These are phyloP conservation scores for Trichoderma semiorbis DNA, from an alignment of 2,329 filamentous ascomycete species.

Conservation along the genomic window DNA sequence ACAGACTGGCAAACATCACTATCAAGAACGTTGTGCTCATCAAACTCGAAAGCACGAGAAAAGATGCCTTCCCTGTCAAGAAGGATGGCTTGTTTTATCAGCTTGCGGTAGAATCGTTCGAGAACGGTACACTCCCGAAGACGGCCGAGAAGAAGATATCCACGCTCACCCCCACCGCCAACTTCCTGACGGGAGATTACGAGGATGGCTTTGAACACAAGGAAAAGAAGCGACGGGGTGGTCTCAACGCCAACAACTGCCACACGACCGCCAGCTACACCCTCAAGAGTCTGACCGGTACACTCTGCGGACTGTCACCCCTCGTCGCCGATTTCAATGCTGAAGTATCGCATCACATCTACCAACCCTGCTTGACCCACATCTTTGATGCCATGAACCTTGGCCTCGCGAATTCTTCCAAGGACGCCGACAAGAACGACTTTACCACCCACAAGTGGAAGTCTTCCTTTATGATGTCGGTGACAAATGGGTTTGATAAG, in stretches of 20 bases:
- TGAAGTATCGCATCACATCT: slow-evolving; percentile 40
- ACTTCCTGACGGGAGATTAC: slow-evolving; percentile 33
- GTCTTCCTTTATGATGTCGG: slow-evolving; percentile 32
- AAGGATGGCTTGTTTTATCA: slow-evolving; percentile 37
- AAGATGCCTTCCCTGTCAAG: slow-evolving; percentile 43
- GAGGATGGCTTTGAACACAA: slow-evolving; percentile 31
- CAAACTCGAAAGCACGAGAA: slow-evolving; percentile 42
- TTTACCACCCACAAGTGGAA: slow-evolving; percentile 30
- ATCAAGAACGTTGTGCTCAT: slow-evolving; percentile 42
- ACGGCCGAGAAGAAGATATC: slow-evolving; percentile 29
- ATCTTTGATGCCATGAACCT: slow-evolving; percentile 32
- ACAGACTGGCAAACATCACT: slow-evolving; percentile 28
- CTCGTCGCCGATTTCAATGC: slow-evolving; percentile 41
- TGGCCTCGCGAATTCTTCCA: slow-evolving; percentile 19
- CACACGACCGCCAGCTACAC: slow-evolving; percentile 43
- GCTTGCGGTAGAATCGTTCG: slow-evolving; percentile 31
- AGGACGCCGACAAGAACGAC: slow-evolving; percentile 17
- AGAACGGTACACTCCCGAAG: slow-evolving; percentile 32
- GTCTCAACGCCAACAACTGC: slow-evolving; percentile 38
- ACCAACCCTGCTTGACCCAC: slow-evolving; percentile 44
- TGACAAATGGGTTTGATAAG: slow-evolving; percentile 32
- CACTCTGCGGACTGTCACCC: slow-evolving; percentile 40
- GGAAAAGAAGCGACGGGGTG: slow-evolving; percentile 30
- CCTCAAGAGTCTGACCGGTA: slow-evolving; percentile 40
- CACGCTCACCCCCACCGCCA: slow-evolving; percentile 30